A percentile compares a stretch with the other conserved stretches of the same genome.
Conservation (phyloP, 768 basidiomycete genomes). For the Lanmaoa rubissima region DNA sequence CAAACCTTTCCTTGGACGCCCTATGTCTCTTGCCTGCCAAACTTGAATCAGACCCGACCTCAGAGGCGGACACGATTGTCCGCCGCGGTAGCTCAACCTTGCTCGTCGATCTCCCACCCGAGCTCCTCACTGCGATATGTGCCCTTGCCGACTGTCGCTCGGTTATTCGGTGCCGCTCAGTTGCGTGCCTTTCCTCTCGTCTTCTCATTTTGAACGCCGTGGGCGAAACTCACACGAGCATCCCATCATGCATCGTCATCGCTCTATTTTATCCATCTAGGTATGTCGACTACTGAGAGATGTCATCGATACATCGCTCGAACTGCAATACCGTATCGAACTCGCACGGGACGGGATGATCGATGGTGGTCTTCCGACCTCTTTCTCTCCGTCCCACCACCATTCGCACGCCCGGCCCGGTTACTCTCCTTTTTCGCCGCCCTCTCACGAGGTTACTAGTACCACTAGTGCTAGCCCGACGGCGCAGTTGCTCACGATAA, state of each 20-base stretch:
- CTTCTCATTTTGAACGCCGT: too few species aligned
- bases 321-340: constrained; percentile 40
- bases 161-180: constrained; percentile 11
- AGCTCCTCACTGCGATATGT: constrained; percentile 15
- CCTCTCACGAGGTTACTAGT: not conserved
- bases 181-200: not conserved
- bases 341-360: constrained; percentile 40
- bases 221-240: not conserved
- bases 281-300: constrained; percentile 21
- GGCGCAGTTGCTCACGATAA: not conserved
- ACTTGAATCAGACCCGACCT: too few species aligned
- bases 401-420: too few species aligned
- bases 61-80: too few species aligned
- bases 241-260: too few species aligned
- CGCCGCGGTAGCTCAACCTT: not conserved
- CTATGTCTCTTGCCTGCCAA: too few species aligned
- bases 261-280: constrained; percentile 1
- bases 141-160: constrained; percentile 7
- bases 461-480: too few species aligned
- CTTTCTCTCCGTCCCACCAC: too few species aligned
- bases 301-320: constrained; percentile 25
- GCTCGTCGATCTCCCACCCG: constrained; percentile 16
- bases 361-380: constrained; percentile 1
- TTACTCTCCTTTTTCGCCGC: too few species aligned
- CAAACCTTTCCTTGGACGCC: not conserved